Evolutionary conservation across 1,284 basidiomycete species (phyloP), one percentile per base, ranked within the genome.

Genomic region (Abortiporus biennis): DNA sequence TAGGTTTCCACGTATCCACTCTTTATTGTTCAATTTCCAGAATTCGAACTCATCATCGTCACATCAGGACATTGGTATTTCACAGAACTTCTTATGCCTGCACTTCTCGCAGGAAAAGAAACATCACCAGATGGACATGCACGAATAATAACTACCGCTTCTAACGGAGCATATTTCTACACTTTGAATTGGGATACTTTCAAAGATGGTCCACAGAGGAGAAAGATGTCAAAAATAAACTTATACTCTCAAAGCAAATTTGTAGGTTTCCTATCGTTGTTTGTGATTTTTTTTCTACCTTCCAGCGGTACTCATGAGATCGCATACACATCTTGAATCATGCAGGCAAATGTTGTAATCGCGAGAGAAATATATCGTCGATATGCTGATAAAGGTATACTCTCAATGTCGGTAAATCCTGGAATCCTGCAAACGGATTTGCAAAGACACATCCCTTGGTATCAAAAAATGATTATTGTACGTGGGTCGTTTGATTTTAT

Each of bases 181-280:
- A 49, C 38, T 2, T 12, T 68, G 31, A 38, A 59, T 34, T 65
- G 44, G 43, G 59, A 60, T 0, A 56, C 59, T 1, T 47, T 68
- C 36, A 47, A 41, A 20, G 62, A 60, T 25, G 53, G 54, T 2
- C 52, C 55, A 1, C 50, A 36, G n/a, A 48, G 65, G 2, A 56
- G 43, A 42, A 58, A 61, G 42, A 32, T 59, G 2, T 41, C 44
- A n/a, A 47, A 46, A 22, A 48, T 53, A 50, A 33, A 41, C 1
- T 57, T 71, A 29, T 75, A 76, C 48, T 57, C 54, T 24, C 67
- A 71, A 54, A 65, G 62, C 50, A 76, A 76, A 52, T 61, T 68
- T 51, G 71, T 61, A 34, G 24, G 48, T 55, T 21, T 4, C 3
- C 19, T 32, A 8, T 9, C 13, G 3, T 36, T 3, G 3, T 5